Percentiles rank a stretch among this genome's conserved stretches.
Evolutionary conservation across 768 basidiomycete genomes (phyloP).

Genomic region (Termitomyces bulborhizus): DNA sequence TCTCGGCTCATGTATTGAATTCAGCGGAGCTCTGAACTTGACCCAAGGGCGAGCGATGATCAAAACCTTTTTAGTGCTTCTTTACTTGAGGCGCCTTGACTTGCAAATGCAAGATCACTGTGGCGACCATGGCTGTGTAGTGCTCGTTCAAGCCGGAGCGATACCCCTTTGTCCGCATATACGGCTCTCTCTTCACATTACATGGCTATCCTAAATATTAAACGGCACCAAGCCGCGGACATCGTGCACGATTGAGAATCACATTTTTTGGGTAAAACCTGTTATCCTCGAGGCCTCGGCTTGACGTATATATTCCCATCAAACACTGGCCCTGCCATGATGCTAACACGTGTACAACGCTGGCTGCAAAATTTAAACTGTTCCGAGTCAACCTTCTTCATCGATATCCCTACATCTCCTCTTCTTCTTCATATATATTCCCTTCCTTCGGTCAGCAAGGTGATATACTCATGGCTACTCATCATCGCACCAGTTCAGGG

Average conservation of each 20-base stretch:
- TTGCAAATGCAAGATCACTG: not conserved
- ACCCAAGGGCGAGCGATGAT: not conserved
- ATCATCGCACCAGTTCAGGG: constrained; percentile 9
- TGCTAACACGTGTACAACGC: constrained; percentile 24
- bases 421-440: constrained; percentile 17
- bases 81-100: not conserved
- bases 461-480: constrained; percentile 14
- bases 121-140: not conserved
- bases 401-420: constrained; percentile 28
- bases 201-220: not conserved
- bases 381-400: constrained; percentile 20
- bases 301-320: constrained; percentile 14
- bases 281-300: constrained; percentile 13
- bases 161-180: not conserved
- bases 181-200: not conserved
- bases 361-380: constrained; percentile 24
- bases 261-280: constrained; percentile 1
- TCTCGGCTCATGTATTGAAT: not conserved
- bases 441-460: constrained; percentile 23
- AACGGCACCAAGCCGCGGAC: not conserved
- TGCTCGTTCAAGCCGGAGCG: not conserved
- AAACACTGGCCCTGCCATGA: constrained; percentile 14
- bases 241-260: not conserved
- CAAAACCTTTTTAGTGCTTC: not conserved
- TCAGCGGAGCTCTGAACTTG: not conserved